phyloP scores from a whole-genome alignment of 345 rosid species.

The Euphorbia tirucalli region DNA sequence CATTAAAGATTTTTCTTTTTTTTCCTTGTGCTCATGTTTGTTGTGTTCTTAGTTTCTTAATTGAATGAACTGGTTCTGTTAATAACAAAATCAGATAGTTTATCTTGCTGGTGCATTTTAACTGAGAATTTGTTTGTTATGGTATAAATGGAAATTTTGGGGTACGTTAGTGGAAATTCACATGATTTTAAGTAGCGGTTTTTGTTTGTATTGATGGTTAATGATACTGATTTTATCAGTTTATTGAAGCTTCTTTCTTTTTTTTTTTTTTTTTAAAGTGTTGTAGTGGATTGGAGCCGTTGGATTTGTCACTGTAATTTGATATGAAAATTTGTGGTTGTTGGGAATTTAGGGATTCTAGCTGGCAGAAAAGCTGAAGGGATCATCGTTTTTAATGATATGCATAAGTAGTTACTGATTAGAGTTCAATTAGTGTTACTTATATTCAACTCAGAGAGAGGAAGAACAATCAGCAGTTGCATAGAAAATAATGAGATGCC shows the following conservation, averaged over 20 bases:
- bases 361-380: neutral
- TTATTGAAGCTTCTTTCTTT: neutral
- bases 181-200: too few relatives aligned
- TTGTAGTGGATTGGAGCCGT: neutral
- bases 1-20: neutral
- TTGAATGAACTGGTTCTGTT: neutral
- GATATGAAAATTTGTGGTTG: neutral
- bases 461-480: neutral
- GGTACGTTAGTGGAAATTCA: too few relatives aligned
- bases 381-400: neutral
- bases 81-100: neutral
- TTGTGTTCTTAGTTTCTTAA: neutral
- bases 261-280: too few relatives aligned
- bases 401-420: neutral
- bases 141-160: too few relatives aligned
- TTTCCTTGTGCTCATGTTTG: neutral
- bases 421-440: neutral
- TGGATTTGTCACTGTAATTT: neutral
- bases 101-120: too few relatives aligned
- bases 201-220: too few relatives aligned
- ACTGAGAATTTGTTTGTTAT: too few relatives aligned
- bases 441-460: slow-evolving; percentile 1
- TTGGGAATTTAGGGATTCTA: neutral
- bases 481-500: neutral
- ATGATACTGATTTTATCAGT: too few relatives aligned